Base-by-base conservation (phyloP, 192 early-diverging fungal species). In the Backusella circina region DNA sequence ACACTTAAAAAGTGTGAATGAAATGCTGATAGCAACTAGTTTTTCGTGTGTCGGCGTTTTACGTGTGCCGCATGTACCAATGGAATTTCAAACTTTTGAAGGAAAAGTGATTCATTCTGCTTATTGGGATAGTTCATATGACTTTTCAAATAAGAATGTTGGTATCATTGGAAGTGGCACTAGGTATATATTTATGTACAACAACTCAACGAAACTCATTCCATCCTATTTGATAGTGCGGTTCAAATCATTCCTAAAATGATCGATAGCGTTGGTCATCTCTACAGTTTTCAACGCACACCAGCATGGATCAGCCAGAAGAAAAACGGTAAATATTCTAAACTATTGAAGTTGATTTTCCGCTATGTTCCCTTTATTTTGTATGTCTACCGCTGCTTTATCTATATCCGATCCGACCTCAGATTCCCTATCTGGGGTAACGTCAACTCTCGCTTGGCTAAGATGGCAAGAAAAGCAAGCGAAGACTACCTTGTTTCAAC, bases 61-160 rank as follows among this genome's bases (percentile, higher is more conserved):
- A 16, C 80, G 82, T 38, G 70, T 85, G 23, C 87, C 89, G 13
- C 64, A 75, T 26, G 71, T 82, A 47, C 89, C 89, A 28, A 75
- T 82, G 47, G 80, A 84, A 41, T 84, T 86, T 37, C 75, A 88
- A n/a, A 38, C 66, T 5, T 90, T 90, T 78, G 76, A 84, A 30
- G 89, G 89, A 23, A 75, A 72, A n/a, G 76, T 82, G 21, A 74
- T 87, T 71, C 89, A 90, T 70, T 83, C 87, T 1, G 86, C 85
- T 44, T 78, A 81, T 57, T 90, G 89, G 89, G 79, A 87, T 33
- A 71, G 77, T 30, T 77, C 76, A 3, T 15, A 75, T 7, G 83
- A 82, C 26, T 72, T 88, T 30, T 82, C 82, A 2, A 73, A 75
- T 67, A 86, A 86, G 73, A 77, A 80, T 9, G 75, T 86, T 23